phyloP scores from a whole-genome alignment of 2,329 filamentous ascomycete genomes.

The Fusarium sp. region DNA sequence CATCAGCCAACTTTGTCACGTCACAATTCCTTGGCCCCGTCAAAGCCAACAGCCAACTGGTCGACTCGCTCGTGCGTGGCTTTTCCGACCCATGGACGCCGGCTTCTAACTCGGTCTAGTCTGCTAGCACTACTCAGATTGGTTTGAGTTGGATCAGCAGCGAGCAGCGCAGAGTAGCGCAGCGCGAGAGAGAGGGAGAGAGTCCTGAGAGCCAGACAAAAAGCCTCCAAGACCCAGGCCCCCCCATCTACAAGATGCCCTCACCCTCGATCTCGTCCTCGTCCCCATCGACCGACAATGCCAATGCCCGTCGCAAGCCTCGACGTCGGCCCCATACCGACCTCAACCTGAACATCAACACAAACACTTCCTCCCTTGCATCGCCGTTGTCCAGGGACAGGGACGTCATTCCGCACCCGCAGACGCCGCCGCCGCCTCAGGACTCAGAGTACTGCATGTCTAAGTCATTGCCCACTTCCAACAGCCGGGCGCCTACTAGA shows the following conservation, averaged over 20 bases:
- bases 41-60: slow-evolving; percentile 40
- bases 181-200: too few relatives aligned
- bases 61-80: slow-evolving; percentile 36
- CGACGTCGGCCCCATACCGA: slow-evolving; percentile 42
- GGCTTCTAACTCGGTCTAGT: slow-evolving; percentile 29
- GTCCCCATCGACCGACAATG: slow-evolving; percentile 42
- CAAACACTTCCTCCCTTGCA: slow-evolving; percentile 41
- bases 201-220: slow-evolving; percentile 27
- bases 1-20: slow-evolving; percentile 42
- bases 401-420: slow-evolving; percentile 38
- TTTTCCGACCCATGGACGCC: slow-evolving; percentile 38
- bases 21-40: slow-evolving; percentile 41
- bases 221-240: slow-evolving; percentile 28
- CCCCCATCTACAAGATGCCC: slow-evolving; percentile 35
- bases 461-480: slow-evolving; percentile 40
- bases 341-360: slow-evolving; percentile 44
- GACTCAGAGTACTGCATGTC: slow-evolving; percentile 32
- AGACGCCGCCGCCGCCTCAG: slow-evolving; percentile 39
- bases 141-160: slow-evolving; percentile 27
- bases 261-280: slow-evolving; percentile 29
- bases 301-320: slow-evolving; percentile 43
- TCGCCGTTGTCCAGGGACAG: slow-evolving; percentile 33
- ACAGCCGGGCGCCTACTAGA: slow-evolving; percentile 44
- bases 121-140: slow-evolving; percentile 27
- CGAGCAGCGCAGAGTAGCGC: background rate